phyloP scores from a whole-genome alignment of 257 asterid genomes.

The Jacaranda copaia region DNA sequence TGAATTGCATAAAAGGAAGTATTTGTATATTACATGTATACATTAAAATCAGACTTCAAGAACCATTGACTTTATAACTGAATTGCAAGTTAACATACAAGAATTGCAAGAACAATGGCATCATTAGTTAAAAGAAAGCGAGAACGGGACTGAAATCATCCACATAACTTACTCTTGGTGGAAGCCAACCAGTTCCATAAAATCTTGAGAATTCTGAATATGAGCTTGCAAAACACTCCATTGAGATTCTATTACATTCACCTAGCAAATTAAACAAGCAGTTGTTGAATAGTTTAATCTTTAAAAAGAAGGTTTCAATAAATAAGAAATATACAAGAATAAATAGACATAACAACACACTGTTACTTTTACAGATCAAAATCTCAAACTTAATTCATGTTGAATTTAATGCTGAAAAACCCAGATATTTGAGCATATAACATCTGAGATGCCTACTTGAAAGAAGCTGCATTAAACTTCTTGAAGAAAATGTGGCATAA shows the following conservation, averaged over 20 bases:
- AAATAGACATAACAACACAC: conserved; percentile 10
- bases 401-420: background rate
- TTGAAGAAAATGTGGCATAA: background rate
- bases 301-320: conserved; percentile 6
- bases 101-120: conserved; percentile 13
- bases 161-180: conserved; percentile 89
- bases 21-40: background rate
- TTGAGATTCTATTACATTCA: conserved; percentile 94
- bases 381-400: background rate
- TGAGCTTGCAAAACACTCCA: conserved; percentile 96
- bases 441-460: conserved; percentile 23
- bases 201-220: conserved; percentile 89
- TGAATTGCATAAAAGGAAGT: no score
- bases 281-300: conserved; percentile 25
- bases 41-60: conserved; percentile 30
- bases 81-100: conserved; percentile 15
- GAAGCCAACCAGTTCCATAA: conserved; percentile 89
- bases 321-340: conserved; percentile 19
- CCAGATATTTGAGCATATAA: background rate
- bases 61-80: no score
- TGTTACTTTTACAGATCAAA: conserved; percentile 23
- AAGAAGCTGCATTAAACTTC: background rate
- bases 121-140: conserved; percentile 28
- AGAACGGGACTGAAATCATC: conserved; percentile 21
- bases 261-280: conserved; percentile 57